Conservation (phyloP, 2,329 filamentous ascomycete genomes). For the Decorospora gaudefroyi region DNA sequence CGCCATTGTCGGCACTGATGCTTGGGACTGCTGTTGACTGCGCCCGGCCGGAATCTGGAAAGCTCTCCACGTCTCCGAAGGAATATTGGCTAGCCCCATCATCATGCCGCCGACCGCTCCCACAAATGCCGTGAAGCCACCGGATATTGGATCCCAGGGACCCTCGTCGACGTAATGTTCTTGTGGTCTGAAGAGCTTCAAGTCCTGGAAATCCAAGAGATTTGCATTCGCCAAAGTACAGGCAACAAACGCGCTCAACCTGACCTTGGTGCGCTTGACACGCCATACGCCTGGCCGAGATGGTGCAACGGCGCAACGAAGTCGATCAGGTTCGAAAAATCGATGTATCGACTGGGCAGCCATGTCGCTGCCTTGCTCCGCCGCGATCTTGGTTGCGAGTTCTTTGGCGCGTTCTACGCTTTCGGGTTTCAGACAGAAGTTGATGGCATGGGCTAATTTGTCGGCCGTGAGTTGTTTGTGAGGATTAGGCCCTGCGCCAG, state of each 20-base stretch:
- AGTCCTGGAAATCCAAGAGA: slow-evolving; percentile 20
- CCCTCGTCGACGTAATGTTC: slow-evolving; percentile 23
- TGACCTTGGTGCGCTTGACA: slow-evolving; percentile 27
- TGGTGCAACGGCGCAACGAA: slow-evolving; percentile 31
- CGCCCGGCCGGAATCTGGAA: slow-evolving; percentile 9
- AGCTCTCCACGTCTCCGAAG: slow-evolving; percentile 55
- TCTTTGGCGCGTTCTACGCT: slow-evolving; percentile 23
- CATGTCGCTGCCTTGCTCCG: slow-evolving; percentile 31
- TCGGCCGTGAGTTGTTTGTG: slow-evolving; percentile 46
- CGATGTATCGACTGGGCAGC: slow-evolving; percentile 35
- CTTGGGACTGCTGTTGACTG: slow-evolving; percentile 13
- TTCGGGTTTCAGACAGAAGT: slow-evolving; percentile 50
- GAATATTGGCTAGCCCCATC: slow-evolving; percentile 74
- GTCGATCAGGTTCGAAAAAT: slow-evolving; percentile 29
- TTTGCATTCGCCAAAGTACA: slow-evolving; percentile 24
- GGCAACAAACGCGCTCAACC: slow-evolving; percentile 33
- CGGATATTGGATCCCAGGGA: slow-evolving; percentile 25
- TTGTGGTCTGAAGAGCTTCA: slow-evolving; percentile 25
- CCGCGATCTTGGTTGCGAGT: slow-evolving; percentile 31
- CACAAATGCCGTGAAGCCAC: slow-evolving; percentile 59
- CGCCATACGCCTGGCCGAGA: slow-evolving; percentile 31
- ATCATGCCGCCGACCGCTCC: slow-evolving; percentile 61
- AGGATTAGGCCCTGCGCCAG: slow-evolving; percentile 57
- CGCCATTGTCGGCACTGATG: slow-evolving; percentile 3
- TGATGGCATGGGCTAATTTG: slow-evolving; percentile 54